Evolutionary conservation across 2,329 filamentous ascomycete genomes (phyloP).

Genomic region (Endoconidiophora polonica): DNA sequence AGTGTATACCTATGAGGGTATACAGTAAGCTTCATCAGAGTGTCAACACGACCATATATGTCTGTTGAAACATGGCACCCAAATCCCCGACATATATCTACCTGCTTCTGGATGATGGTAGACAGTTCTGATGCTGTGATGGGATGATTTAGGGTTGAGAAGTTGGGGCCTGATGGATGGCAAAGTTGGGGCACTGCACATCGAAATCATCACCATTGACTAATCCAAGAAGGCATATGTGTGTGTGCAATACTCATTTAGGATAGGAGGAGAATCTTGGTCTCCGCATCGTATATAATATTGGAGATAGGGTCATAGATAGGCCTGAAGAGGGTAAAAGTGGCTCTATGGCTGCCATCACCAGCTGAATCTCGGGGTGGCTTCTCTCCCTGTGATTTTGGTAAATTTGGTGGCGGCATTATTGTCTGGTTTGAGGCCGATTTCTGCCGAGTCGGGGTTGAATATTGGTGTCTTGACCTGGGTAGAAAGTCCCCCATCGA

Average conservation of each 20-base stretch:
- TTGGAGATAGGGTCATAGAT: background rate
- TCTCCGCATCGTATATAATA: background rate
- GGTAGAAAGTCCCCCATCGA: too few relatives aligned
- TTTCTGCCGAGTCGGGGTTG: too few relatives aligned
- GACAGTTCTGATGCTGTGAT: background rate
- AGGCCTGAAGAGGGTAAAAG: background rate
- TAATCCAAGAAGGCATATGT: background rate
- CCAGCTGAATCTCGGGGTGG: background rate
- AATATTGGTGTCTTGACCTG: too few relatives aligned
- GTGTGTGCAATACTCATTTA: background rate
- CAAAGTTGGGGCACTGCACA: background rate
- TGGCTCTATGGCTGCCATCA: background rate
- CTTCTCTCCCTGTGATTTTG: background rate
- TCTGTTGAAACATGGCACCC: background rate
- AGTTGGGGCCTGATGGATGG: background rate
- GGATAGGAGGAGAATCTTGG: background rate
- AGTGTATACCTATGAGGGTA: background rate
- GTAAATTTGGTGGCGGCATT: background rate
- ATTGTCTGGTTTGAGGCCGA: too few relatives aligned
- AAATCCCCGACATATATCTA: background rate
- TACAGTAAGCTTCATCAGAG: background rate
- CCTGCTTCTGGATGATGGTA: background rate
- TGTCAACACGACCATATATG: background rate
- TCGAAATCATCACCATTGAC: background rate
- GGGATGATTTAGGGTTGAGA: background rate